Base-by-base conservation (phyloP, 2,329 filamentous ascomycete species). In the Aureobasidium subglaciale region DNA sequence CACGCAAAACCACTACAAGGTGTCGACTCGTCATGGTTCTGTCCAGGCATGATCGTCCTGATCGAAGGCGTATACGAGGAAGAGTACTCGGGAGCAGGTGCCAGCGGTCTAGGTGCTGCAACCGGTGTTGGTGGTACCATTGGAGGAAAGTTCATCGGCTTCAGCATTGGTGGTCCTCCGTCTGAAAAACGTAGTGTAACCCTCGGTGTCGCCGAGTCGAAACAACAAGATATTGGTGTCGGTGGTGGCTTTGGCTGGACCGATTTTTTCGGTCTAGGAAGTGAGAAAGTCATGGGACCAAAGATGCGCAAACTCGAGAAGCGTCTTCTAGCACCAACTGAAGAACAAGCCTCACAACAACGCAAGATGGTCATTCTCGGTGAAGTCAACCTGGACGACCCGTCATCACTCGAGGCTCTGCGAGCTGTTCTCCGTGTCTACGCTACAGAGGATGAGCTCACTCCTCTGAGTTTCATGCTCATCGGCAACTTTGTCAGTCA, bases 41-140 rank as follows among this genome's bases (percentile, higher is more conserved):
- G 86, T 5, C 91, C 93, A 0, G 95, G 95, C 3, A 97, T 97
- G 90, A 88, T 99, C 45, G 88, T 97, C 3, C 79, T 99, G 0
- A 83, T 96, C 0, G 93, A 99, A 64, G 93, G 93, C 6, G 84
- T 92, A n/a, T 99, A 99, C 66, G 90, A 96, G 68, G 93, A 97
- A 68, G 90, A 96, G 63, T 89, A 90, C 59, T 81, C 85, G 59
- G 84, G 82, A 18, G 73, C 78, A 1, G 84, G 85, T 15, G 85
- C 84, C 18, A 68, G 67, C 18, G 69, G 71, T 1, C 58, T 71
- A 10, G 87, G 88, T 49, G 86, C 87, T 5, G 87, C 83, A 60
- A 86, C 83, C 45, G 92, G 92, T 38, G 84, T 96, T 24, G 92
- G 92, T 37, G 92, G 91, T 13, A 88, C 87, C 0, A 89, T 97